Evolutionary conservation across 2,329 filamentous ascomycete genomes (phyloP), one percentile per base, ranked within the genome.

Genomic region (Cladosporium sp.): DNA sequence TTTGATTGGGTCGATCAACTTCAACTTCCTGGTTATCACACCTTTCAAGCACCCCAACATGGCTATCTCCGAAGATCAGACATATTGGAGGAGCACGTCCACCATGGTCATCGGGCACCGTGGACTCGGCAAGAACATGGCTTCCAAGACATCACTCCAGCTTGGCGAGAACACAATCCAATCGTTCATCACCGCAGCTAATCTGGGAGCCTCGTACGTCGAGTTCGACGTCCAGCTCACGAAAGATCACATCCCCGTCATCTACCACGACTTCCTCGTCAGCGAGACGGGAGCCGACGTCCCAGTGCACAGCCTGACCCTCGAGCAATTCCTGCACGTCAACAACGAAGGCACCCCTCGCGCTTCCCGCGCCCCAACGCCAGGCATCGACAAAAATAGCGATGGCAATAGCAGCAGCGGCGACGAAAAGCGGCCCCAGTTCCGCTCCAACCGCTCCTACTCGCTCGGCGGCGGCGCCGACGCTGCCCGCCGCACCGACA

Each of bases 211-310:
- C 10, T 80, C 79, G 9, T 85, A 85, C 61, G 82, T 86, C 34
- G 83, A 86, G 61, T 82, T 82, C 64, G 93, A 98, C 67, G 93
- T 98, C 0, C 93, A 98, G 68, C 76, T 98, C 37, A 98, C 93
- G n/a, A 98, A 98, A 66, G 93, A 98, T 66, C 90, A 95, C 63
- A 90, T 98, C 1, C 93, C 93, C 0, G 92, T 98, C 59, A 95
- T 98, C 63, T 98, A 98, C 67, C 93, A 98, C 67, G 93, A 98
- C 69, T 98, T 98, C 65, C 77, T 97, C 11, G 93, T 98, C 68
- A 95, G 90, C 66, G 93, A 98, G 72, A 97, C 93, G 0, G 93
- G 95, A 9, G 93, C 96, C 50, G 93, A 98, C 66, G 93, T 93
- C 0, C 93, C 93, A 0, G 92, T 98, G 1, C 93, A 98, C 67